These are phyloP conservation scores for Gardenia jasminoides DNA, from an alignment of 257 asterid genomes.

Conservation along the genomic window DNA sequence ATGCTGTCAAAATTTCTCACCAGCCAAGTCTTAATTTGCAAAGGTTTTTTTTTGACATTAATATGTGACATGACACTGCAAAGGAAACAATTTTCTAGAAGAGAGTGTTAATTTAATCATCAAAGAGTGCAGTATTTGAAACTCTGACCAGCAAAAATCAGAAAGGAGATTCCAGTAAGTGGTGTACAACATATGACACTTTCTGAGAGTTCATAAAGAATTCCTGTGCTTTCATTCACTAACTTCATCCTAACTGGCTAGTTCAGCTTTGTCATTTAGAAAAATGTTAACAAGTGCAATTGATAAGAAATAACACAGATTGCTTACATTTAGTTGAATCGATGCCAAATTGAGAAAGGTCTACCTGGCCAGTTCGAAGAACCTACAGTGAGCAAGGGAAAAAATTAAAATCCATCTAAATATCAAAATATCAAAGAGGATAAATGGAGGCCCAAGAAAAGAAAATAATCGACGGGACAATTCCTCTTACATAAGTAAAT, in stretches of 20 bases:
- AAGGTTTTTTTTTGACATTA: background rate
- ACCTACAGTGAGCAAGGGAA: slow-evolving; percentile 49
- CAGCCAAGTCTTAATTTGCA: background rate
- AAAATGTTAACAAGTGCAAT: background rate
- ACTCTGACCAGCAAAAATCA: background rate
- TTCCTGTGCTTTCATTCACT: background rate
- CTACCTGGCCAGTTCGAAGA: slow-evolving; percentile 91
- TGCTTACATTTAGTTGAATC: slow-evolving; percentile 83
- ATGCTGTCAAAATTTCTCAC: background rate
- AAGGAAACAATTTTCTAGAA: background rate
- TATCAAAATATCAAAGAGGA: background rate
- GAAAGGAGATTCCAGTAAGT: background rate
- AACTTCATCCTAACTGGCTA: background rate
- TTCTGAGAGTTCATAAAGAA: too few species aligned
- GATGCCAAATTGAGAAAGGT: slow-evolving; percentile 85
- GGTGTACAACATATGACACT: background rate
- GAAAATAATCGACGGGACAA: background rate
- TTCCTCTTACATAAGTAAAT: slow-evolving; percentile 73
- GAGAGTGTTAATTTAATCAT: background rate
- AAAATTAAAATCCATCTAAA: slow-evolving; percentile 8
- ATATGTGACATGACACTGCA: background rate
- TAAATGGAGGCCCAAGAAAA: background rate
- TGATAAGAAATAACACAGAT: background rate
- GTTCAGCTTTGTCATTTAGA: background rate
- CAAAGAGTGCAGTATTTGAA: background rate